These are phyloP conservation scores for Hirsutella minnesotensis DNA, from an alignment of 2,329 filamentous ascomycete species.

Conservation along the genomic window DNA sequence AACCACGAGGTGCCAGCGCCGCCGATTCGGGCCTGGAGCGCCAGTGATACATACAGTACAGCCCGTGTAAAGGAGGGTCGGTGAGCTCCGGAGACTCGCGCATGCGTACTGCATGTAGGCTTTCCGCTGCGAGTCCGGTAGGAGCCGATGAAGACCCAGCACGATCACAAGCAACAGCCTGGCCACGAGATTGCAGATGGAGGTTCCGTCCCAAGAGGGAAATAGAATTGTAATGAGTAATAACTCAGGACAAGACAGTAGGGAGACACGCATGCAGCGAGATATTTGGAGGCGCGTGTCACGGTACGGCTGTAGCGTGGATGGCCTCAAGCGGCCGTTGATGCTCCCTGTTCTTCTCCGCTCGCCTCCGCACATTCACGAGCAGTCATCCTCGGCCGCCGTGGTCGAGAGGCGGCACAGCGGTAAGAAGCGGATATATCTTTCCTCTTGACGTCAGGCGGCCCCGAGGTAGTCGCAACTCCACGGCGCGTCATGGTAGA, in stretches of 20 bases:
- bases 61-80: not conserved
- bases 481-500: not conserved
- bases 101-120: not conserved
- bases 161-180: not conserved
- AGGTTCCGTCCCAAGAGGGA: not conserved
- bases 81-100: not conserved
- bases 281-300: not conserved
- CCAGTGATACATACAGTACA: not conserved
- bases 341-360: not conserved
- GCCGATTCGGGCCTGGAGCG: not conserved
- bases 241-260: not conserved
- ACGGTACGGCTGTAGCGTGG: not conserved
- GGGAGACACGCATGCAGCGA: not conserved
- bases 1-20: not conserved
- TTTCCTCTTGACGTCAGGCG: not conserved
- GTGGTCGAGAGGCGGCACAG: not conserved
- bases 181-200: not conserved
- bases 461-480: not conserved
- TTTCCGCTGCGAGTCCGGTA: not conserved
- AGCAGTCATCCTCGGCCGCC: not conserved
- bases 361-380: constrained; percentile 1
- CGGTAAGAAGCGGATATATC: not conserved
- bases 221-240: not conserved
- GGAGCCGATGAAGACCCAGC: not conserved
- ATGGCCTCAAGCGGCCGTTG: not conserved